Evolutionary conservation across 768 basidiomycete genomes (phyloP).

Genomic region (Naganishia friedmannii): DNA sequence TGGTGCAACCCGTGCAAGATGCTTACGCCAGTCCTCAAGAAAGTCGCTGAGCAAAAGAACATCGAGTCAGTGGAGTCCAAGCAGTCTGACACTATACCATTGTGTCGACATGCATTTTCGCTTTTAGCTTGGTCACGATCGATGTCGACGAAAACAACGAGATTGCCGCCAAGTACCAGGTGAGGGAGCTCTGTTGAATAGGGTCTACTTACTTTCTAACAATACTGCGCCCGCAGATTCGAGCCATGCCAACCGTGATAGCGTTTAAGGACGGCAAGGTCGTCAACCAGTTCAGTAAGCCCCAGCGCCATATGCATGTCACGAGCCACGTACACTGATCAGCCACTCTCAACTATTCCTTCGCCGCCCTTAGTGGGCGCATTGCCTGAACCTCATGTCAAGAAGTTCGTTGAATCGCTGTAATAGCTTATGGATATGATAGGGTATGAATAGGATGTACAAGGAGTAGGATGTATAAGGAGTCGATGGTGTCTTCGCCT

Average conservation of each 20-base stretch:
- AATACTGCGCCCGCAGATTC: slow-evolving; percentile 57
- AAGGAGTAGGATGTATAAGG: no score
- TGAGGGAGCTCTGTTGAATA: slow-evolving; percentile 36
- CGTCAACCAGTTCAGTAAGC: slow-evolving; percentile 58
- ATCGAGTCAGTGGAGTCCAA: slow-evolving; percentile 40
- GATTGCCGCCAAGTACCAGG: slow-evolving; percentile 61
- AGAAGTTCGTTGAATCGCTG: slow-evolving; percentile 25
- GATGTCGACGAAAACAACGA: slow-evolving; percentile 57
- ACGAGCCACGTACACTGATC: no score
- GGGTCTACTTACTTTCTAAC: slow-evolving; percentile 12
- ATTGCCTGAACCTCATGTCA: slow-evolving; percentile 27
- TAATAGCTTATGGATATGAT: neutral
- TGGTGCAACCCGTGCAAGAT: slow-evolving; percentile 77
- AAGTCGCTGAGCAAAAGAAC: slow-evolving; percentile 56
- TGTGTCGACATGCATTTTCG: neutral
- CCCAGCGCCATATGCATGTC: neutral
- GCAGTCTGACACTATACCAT: neutral
- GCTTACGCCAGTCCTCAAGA: slow-evolving; percentile 68
- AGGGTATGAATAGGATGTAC: neutral
- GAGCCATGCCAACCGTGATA: slow-evolving; percentile 74
- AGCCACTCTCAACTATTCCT: neutral
- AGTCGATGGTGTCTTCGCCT: no score
- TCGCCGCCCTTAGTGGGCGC: slow-evolving; percentile 22
- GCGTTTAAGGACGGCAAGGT: slow-evolving; percentile 67
- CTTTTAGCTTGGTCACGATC: slow-evolving; percentile 62